These are phyloP conservation scores for Serendipita indica DNA, from an alignment of 768 basidiomycete species.

Conservation along the genomic window DNA sequence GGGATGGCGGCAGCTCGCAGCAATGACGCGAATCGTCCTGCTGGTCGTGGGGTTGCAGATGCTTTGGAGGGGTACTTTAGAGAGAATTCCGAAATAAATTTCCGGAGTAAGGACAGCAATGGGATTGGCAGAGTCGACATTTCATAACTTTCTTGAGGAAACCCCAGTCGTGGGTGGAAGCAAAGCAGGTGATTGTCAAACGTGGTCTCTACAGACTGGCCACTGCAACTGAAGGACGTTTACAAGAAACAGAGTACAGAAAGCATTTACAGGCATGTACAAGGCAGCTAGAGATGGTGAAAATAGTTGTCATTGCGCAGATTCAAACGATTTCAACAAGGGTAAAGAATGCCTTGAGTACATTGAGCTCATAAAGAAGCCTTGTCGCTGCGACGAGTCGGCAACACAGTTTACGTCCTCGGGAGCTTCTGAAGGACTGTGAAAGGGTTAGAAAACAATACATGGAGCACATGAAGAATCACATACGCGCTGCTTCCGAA, in stretches of 20 bases:
- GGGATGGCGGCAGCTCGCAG: conserved; percentile 3
- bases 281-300: too few relatives aligned
- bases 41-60: not conserved
- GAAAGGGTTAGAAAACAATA: not conserved
- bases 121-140: conserved; percentile 9
- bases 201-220: too few relatives aligned
- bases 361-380: too few relatives aligned
- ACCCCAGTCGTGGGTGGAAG: not conserved
- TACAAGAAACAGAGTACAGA: too few relatives aligned
- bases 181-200: not conserved
- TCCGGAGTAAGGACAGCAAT: conserved; percentile 7
- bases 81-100: not conserved
- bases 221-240: too few relatives aligned
- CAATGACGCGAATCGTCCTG: not conserved
- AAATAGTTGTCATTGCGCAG: too few relatives aligned
- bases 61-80: not conserved
- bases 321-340: too few relatives aligned
- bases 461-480: not conserved
- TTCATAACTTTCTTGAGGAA: not conserved
- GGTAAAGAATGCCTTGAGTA: too few relatives aligned
- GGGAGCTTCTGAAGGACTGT: not conserved
- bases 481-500: not conserved
- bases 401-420: too few relatives aligned
- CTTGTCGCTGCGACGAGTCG: too few relatives aligned
- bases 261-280: too few relatives aligned